Evolutionary conservation across 2,329 filamentous ascomycete genomes (phyloP), one percentile per base, ranked within the genome.

Genomic region (Colletotrichum scovillei): DNA sequence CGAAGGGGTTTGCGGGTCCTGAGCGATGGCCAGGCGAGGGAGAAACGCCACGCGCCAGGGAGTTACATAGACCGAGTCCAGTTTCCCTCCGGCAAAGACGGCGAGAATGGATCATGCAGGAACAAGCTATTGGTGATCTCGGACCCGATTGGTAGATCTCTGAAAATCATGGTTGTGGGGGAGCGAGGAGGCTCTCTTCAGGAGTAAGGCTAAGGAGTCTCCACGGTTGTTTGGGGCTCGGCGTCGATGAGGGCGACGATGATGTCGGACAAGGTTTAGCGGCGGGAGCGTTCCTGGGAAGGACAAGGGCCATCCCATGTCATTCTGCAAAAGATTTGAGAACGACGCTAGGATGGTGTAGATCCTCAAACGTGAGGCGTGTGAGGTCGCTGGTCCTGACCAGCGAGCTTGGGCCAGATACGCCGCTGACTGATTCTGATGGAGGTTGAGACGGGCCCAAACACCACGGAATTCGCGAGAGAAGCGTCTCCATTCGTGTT

Each of bases 361-460:
- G 71, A 73, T 73, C 71, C 49, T 73, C 57, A 73, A 73, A 73
- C 67, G 46, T 28, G 67, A 73, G 71, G 62, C 30, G 71, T 71
- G 67, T 71, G 71, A 73, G 71, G 46, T 62, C 62, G 67, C 46
- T 58, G 56, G 67, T 19, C 56, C n/a, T 53, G 49, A 46, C 42
- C 35, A 32, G 30, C 35, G 56, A 73, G 67, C 71, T 71, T 38
- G 67, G 71, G 62, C 67, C 67, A 49, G 62, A n/a, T 62, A 35
- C 56, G 35, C 53, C 32, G 71, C 67, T 73, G 60, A 60, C 26
- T 60, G 65, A 70, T 60, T 55, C 55, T 60, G 49, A 32, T 32
- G 26, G 35, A 60, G 70, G 35, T 62, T 71, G 67, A 66, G 71
- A 73, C 71, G 35, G 60, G 66, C 49, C 56, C 46, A 62, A 66